Evolutionary conservation across 2,329 filamentous ascomycete genomes (phyloP), one percentile per base, ranked within the genome.

Genomic region (Coniochaeta sp.): DNA sequence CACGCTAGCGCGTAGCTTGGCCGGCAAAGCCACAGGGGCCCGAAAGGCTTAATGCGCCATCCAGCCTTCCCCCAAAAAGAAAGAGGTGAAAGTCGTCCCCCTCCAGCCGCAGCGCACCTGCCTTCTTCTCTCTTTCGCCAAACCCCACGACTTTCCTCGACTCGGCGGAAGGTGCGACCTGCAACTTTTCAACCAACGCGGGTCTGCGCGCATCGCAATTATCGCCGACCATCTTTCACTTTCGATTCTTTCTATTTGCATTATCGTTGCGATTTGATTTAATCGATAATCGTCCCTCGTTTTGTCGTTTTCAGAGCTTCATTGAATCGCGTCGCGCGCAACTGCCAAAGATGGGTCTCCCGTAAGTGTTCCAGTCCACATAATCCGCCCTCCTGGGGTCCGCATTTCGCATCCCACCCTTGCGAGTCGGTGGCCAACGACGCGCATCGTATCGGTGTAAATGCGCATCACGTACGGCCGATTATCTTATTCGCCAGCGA

Each of bases 261-360:
- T 38, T 10, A 18, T 38, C 33, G 13, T 38, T 20, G 18, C 13
- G 10, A n/a, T 10, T 9, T 42, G 5, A 24, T 42, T 14, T 26
- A n/a, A 7, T 42, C 38, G 10, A 6, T 42, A 7, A 6, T 22
- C 12, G 10, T 8, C 20, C 18, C 38, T 42, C 20, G 38, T 26
- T 26, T 42, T 42, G 20, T 16, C 16, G 33, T 14, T 24, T 12
- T 8, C 22, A 26, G 8, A 14, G 20, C 22, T 42, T 26, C 12
- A 22, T 26, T n/a, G n/a, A 46, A 35, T 48, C 32, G 40, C 38
- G 45, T 52, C 47, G 50, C 46, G 46, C 47, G 16, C n/a, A n/a
- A n/a, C n/a, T n/a, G n/a, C n/a, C n/a, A n/a, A 60, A 56, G 52
- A 63, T 63, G 61, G 61, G 61, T 60, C 61, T 63, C 52, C 61